phyloP scores from a whole-genome alignment of 768 basidiomycete species.

The Russula abietina region DNA sequence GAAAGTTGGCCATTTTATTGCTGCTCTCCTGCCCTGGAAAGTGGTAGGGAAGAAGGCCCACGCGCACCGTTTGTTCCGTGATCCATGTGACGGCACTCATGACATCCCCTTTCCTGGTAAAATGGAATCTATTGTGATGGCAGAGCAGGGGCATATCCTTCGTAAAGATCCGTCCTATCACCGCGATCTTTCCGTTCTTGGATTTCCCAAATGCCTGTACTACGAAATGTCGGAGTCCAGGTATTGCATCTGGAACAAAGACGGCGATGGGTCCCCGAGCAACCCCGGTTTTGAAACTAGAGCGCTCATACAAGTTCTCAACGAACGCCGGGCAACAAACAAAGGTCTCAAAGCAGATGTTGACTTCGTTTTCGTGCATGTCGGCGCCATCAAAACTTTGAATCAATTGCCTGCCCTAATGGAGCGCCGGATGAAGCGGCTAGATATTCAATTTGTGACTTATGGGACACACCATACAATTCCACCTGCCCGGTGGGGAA shows the following conservation, averaged over 20 bases:
- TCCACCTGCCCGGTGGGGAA: slow-evolving; percentile 49
- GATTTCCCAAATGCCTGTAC: slow-evolving; percentile 19
- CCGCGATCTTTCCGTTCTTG: slow-evolving; percentile 20
- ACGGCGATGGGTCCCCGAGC: slow-evolving; percentile 12
- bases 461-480: slow-evolving; percentile 61
- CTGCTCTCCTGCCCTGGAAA: slow-evolving; percentile 45
- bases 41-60: slow-evolving; percentile 34
- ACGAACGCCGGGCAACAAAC: slow-evolving; percentile 15
- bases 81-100: slow-evolving; percentile 11
- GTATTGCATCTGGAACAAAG: slow-evolving; percentile 23
- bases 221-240: slow-evolving; percentile 8
- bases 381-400: slow-evolving; percentile 47
- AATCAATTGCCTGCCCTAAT: slow-evolving; percentile 45
- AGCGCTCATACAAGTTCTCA: slow-evolving; percentile 12
- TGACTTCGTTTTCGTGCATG: slow-evolving; percentile 60
- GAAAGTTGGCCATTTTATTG: slow-evolving; percentile 34
- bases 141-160: slow-evolving; percentile 4
- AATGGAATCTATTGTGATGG: neutral
- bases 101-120: neutral
- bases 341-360: slow-evolving; percentile 32
- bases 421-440: slow-evolving; percentile 40
- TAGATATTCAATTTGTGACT: slow-evolving; percentile 53
- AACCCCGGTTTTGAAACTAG: slow-evolving; percentile 12
- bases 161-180: slow-evolving; percentile 14
- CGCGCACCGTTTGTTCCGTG: slow-evolving; percentile 13